Conservation (phyloP, 148 eudicot species). For the Pharnaceum exiguum region DNA sequence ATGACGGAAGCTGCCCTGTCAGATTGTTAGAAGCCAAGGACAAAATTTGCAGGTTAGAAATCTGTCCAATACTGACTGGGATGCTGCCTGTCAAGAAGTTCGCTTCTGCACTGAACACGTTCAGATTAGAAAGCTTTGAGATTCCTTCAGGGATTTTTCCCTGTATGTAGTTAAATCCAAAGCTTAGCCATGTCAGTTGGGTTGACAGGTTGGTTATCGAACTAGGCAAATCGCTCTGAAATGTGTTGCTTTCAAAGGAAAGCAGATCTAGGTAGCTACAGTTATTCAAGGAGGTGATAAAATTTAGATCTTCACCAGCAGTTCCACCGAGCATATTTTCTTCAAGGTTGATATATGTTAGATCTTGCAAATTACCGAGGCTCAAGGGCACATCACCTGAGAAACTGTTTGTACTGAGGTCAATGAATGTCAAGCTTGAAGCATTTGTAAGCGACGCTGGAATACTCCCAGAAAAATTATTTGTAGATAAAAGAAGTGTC, state of each 20-base stretch:
- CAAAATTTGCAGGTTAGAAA: constrained; percentile 16
- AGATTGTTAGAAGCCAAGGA: constrained; percentile 19
- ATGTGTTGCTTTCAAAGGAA: constrained; percentile 17
- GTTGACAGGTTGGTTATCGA: constrained; percentile 32
- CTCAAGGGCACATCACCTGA: constrained; percentile 19
- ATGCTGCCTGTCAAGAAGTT: constrained; percentile 20
- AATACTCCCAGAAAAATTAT: constrained; percentile 8
- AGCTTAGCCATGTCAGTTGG: constrained; percentile 13
- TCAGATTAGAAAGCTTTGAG: constrained; percentile 24
- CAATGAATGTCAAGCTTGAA: background rate
- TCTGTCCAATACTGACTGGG: constrained; percentile 24
- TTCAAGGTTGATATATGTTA: constrained; percentile 20
- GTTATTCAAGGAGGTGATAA: constrained; percentile 25
- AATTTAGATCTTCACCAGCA: constrained; percentile 15
- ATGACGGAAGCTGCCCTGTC: constrained; percentile 26
- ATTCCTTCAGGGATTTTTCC: constrained; percentile 32
- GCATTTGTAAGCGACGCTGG: constrained; percentile 8
- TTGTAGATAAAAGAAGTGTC: constrained; percentile 2
- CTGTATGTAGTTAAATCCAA: constrained; percentile 13
- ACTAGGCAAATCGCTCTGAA: constrained; percentile 20
- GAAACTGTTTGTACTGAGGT: constrained; percentile 20
- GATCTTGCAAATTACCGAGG: constrained; percentile 17
- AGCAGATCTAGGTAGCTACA: constrained; percentile 23
- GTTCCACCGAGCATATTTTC: constrained; percentile 22
- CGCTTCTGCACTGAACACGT: constrained; percentile 5